Evolutionary conservation across 495 filamentous ascomycete genomes (phyloP), one percentile per base, ranked within the genome.

Genomic region (Acidiella bohemica): DNA sequence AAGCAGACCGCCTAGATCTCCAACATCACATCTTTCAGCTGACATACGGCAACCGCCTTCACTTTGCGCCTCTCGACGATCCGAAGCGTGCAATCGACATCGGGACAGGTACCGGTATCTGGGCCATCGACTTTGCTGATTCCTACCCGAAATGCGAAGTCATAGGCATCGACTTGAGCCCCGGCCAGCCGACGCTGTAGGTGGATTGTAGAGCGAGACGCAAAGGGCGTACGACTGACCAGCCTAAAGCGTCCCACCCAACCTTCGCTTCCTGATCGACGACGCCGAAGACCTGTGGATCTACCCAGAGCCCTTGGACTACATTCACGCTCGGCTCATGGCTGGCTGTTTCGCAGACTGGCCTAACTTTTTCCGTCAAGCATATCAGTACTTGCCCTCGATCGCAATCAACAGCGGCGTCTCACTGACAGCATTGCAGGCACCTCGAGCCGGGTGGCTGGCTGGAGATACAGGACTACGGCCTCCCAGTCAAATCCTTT

Each of bases 1-100:
- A 50, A 47, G 39, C 42, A 6, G 36, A 47, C 16, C 21, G 40
- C 20, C 48, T 65, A 18, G 77, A 81, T 56, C 71, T 80, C 54
- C 76, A 80, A 55, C 75, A 80, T 55, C 60, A 69, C 23, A 65
- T 80, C 56, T 65, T 72, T 27, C 62, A 68, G 31, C 57, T 77
- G 7, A 67, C 56, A 3, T 54, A 65, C 27, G 61, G 64, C 23
- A 66, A 67, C n/a, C 56, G 61, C 44, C 57, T 81, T 1, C 65
- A 65, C 50, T 66, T 70, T 30, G 69, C 76, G 3, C 76, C 53
- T 19, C 48, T 65, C 22, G 4, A 35, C 55, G 36, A 60, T 47
- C 44, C 56, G 27, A n/a, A 61, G 35, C 56, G 41, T 27, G 35
- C 41, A 9, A 44, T 61, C 14, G 56, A 64, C 33, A 41, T 61